Evolutionary conservation across 2,329 filamentous ascomycete species (phyloP).

Genomic region (Mariannaea sp.): DNA sequence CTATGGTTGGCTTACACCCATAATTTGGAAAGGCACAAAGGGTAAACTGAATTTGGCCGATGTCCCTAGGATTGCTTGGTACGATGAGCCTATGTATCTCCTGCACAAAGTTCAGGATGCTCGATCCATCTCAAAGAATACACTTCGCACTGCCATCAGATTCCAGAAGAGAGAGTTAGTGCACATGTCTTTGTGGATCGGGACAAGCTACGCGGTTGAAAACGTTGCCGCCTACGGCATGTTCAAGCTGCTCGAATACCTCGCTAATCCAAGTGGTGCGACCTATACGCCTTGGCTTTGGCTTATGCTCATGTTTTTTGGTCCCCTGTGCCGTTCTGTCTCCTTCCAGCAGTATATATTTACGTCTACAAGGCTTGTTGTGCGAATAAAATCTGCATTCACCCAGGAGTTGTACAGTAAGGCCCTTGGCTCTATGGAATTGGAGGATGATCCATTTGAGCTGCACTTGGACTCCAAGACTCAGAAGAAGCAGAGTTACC

Average conservation of each 20-base stretch:
- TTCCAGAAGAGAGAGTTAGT: slow-evolving; percentile 50
- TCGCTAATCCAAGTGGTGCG: slow-evolving; percentile 52
- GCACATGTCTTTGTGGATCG: slow-evolving; percentile 52
- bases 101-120: slow-evolving; percentile 50
- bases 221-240: slow-evolving; percentile 58
- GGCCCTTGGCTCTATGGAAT: slow-evolving; percentile 60
- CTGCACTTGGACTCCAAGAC: slow-evolving; percentile 34
- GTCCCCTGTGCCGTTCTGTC: slow-evolving; percentile 54
- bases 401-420: slow-evolving; percentile 63
- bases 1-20: slow-evolving; percentile 56
- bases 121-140: slow-evolving; percentile 49
- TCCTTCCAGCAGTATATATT: slow-evolving; percentile 63
- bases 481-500: slow-evolving; percentile 35
- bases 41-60: slow-evolving; percentile 52
- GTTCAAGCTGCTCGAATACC: slow-evolving; percentile 57
- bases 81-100: slow-evolving; percentile 58
- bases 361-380: slow-evolving; percentile 59
- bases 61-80: slow-evolving; percentile 57
- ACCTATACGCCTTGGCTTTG: slow-evolving; percentile 56
- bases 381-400: slow-evolving; percentile 60
- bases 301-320: slow-evolving; percentile 58
- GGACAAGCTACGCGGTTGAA: slow-evolving; percentile 49
- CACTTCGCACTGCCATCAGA: slow-evolving; percentile 51
- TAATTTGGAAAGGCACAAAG: slow-evolving; percentile 54
- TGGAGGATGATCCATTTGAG: slow-evolving; percentile 58